These are phyloP conservation scores for Hawksworthiomyces lignivorus DNA, from an alignment of 2,329 filamentous ascomycete species.

Conservation along the genomic window DNA sequence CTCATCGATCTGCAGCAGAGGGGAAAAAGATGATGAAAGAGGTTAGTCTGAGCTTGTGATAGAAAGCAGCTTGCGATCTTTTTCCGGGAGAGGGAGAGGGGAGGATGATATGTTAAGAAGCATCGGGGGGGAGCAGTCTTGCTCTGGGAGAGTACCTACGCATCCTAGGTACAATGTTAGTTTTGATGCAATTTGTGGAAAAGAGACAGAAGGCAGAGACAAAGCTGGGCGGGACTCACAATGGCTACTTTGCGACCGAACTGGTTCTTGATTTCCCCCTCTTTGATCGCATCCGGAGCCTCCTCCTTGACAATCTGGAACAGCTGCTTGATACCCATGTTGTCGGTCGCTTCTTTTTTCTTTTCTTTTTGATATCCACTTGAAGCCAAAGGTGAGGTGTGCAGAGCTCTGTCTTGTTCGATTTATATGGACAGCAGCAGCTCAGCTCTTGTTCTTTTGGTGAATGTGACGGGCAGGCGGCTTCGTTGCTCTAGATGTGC, in stretches of 20 bases:
- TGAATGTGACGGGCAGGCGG: too few species aligned
- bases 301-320: constrained; percentile 82
- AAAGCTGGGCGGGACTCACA: constrained; percentile 44
- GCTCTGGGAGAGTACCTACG: too few species aligned
- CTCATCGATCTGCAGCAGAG: constrained; percentile 72
- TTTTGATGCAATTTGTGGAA: too few species aligned
- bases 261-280: constrained; percentile 97
- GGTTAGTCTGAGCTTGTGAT: too few species aligned
- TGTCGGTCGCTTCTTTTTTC: constrained; percentile 17
- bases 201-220: constrained; percentile 11
- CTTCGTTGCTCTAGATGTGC: too few species aligned
- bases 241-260: constrained; percentile 98
- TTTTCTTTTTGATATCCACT: too few species aligned
- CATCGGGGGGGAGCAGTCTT: too few species aligned
- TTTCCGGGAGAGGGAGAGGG: not conserved
- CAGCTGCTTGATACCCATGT: constrained; percentile 63
- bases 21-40: too few species aligned
- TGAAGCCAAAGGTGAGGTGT: too few species aligned
- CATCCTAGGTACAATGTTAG: constrained; percentile 7
- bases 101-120: too few species aligned
- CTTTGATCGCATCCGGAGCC: constrained; percentile 90
- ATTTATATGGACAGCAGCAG: not conserved
- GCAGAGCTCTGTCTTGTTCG: too few species aligned
- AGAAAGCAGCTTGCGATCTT: too few species aligned
- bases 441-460: not conserved